phyloP scores from a whole-genome alignment of 1,284 basidiomycete species.

The Serendipita sp. region DNA sequence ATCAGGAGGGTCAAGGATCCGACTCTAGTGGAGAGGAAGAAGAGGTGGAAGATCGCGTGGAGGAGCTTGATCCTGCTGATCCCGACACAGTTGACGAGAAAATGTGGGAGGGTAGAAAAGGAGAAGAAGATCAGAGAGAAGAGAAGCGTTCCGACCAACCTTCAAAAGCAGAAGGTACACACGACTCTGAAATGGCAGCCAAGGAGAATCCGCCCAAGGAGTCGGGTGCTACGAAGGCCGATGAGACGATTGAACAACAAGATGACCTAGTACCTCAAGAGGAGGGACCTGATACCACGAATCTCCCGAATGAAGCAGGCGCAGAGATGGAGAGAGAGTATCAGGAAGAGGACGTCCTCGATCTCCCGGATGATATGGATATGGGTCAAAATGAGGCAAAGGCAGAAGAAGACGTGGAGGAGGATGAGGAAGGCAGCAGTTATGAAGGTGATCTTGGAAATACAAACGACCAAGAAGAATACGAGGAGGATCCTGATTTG shows the following conservation, averaged over 20 bases:
- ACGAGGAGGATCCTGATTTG: not conserved
- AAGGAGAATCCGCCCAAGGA: conserved; percentile 37
- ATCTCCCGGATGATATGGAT: conserved; percentile 74
- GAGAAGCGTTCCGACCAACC: conserved; percentile 27
- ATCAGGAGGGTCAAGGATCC: conserved; percentile 34
- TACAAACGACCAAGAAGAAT: conserved; percentile 1
- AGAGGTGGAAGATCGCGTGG: conserved; percentile 70
- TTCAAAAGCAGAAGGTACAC: conserved; percentile 8
- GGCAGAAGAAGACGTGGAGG: conserved; percentile 24
- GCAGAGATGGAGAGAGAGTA: conserved; percentile 56
- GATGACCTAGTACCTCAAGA: conserved; percentile 26
- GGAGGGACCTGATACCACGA: conserved; percentile 26
- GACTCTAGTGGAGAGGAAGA: conserved; percentile 40
- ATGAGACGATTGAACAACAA: conserved; percentile 17
- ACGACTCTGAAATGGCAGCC: conserved; percentile 32
- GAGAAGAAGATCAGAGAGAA: conserved; percentile 34
- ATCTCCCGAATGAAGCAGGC: conserved; percentile 38
- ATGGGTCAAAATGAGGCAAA: conserved; percentile 36
- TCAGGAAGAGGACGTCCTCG: conserved; percentile 63
- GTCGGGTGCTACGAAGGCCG: conserved; percentile 22
- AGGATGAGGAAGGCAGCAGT: conserved; percentile 30
- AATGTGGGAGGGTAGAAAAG: conserved; percentile 79
- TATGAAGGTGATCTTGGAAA: conserved; percentile 25
- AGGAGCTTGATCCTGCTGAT: conserved; percentile 76
- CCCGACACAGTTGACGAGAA: conserved; percentile 88